A percentile compares a stretch with the other conserved stretches of the same genome.
These are phyloP conservation scores for Boechera stricta DNA, from an alignment of 345 rosid genomes.

Conservation along the genomic window DNA sequence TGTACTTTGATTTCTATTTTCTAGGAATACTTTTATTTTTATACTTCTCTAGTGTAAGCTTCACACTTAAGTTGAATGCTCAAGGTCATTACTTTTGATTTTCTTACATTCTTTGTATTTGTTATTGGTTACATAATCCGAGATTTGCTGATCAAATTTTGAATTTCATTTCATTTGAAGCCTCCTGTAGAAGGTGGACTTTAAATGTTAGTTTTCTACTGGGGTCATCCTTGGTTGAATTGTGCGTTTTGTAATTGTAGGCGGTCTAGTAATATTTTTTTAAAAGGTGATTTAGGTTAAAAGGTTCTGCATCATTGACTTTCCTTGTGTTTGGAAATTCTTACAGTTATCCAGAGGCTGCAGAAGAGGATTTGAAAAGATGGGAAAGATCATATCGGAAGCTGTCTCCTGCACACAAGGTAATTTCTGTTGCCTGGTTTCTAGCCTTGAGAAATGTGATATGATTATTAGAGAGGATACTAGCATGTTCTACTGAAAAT, in stretches of 20 bases:
- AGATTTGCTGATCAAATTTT: too few relatives aligned
- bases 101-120: not conserved
- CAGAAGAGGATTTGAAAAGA: conserved; percentile 83
- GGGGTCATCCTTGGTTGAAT: too few relatives aligned
- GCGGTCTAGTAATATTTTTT: too few relatives aligned
- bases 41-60: not conserved
- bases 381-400: conserved; percentile 80
- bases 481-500: not conserved
- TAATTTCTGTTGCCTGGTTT: conserved; percentile 34
- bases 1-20: not conserved
- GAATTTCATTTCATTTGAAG: not conserved
- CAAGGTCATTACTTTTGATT: not conserved
- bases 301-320: not conserved
- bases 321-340: not conserved
- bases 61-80: not conserved
- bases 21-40: not conserved
- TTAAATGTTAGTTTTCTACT: not conserved
- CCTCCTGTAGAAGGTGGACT: not conserved
- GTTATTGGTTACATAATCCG: too few relatives aligned
- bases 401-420: conserved; percentile 84
- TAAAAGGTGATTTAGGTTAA: not conserved
- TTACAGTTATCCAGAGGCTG: conserved; percentile 83
- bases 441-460: conserved; percentile 9
- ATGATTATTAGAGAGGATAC: not conserved
- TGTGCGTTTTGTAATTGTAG: too few relatives aligned